These are phyloP conservation scores for Talaromyces wortmannii DNA, from an alignment of 495 filamentous ascomycete genomes.

Conservation along the genomic window DNA sequence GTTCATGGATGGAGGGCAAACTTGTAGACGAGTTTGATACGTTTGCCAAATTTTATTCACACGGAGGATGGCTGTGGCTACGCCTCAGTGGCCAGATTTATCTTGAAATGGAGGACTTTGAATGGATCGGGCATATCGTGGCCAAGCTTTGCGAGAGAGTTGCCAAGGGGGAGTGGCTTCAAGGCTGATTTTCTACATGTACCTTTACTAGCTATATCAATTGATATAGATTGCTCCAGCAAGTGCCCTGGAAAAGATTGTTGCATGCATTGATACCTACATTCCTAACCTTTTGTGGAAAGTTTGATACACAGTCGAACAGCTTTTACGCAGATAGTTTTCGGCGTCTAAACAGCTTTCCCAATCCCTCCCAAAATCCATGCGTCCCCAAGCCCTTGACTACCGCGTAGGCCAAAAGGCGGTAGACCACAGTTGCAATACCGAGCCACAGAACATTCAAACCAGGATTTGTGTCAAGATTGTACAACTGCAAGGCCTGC, in stretches of 20 bases:
- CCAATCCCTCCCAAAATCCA: conserved; percentile 9
- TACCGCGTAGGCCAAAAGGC: conserved; percentile 54
- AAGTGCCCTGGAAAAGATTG: not conserved
- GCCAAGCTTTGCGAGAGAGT: conserved; percentile 56
- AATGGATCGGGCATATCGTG: conserved; percentile 56
- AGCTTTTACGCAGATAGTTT: not conserved
- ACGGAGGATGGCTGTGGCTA: conserved; percentile 56
- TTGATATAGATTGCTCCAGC: too few relatives aligned
- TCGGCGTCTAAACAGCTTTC: not conserved
- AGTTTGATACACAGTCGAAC: not conserved
- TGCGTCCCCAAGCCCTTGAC: conserved; percentile 40
- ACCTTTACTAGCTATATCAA: too few relatives aligned
- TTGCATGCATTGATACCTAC: not conserved
- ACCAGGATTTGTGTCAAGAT: conserved; percentile 46
- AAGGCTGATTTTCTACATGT: too few relatives aligned
- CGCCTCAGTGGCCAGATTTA: conserved; percentile 77
- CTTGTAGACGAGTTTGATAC: conserved; percentile 58
- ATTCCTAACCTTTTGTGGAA: not conserved
- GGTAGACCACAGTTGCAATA: conserved; percentile 53
- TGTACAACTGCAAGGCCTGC: conserved; percentile 57
- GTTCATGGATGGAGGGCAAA: conserved; percentile 49
- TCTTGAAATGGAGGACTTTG: conserved; percentile 70
- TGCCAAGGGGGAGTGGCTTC: conserved; percentile 40
- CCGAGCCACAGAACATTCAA: conserved; percentile 55
- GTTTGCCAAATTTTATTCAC: conserved; percentile 57